Conservation (phyloP, 768 basidiomycete species). For the Podaxis carcinomalis region DNA sequence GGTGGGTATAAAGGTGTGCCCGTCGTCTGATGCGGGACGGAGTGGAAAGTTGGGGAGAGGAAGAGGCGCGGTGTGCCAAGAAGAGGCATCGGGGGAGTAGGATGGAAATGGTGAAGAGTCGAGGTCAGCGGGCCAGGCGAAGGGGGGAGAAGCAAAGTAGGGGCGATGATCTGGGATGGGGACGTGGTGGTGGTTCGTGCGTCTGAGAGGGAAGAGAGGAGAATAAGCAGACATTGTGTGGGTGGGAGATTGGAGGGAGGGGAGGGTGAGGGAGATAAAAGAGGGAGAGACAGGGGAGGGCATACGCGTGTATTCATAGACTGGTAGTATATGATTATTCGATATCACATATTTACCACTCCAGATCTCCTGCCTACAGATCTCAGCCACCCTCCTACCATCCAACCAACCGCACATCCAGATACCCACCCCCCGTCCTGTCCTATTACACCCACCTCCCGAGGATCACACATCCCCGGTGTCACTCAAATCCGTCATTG, state of each 20-base stretch:
- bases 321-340: neutral
- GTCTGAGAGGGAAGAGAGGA: neutral
- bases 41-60: neutral
- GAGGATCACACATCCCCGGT: slow-evolving; percentile 4
- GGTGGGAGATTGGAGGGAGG: neutral
- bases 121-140: neutral
- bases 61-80: neutral
- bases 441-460: neutral
- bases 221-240: neutral
- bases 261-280: no score
- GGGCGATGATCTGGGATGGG: neutral
- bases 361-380: neutral
- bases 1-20: neutral
- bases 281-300: no score
- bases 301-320: neutral
- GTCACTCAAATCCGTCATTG: neutral
- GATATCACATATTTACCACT: neutral
- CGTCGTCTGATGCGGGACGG: neutral
- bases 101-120: neutral
- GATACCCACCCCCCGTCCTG: no score
- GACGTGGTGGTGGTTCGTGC: neutral
- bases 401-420: neutral
- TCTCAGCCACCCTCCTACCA: neutral
- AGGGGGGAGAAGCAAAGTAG: neutral
- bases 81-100: neutral